Conservation (phyloP, 169 alveolate species). For the Toxoplasma gondii region DNA sequence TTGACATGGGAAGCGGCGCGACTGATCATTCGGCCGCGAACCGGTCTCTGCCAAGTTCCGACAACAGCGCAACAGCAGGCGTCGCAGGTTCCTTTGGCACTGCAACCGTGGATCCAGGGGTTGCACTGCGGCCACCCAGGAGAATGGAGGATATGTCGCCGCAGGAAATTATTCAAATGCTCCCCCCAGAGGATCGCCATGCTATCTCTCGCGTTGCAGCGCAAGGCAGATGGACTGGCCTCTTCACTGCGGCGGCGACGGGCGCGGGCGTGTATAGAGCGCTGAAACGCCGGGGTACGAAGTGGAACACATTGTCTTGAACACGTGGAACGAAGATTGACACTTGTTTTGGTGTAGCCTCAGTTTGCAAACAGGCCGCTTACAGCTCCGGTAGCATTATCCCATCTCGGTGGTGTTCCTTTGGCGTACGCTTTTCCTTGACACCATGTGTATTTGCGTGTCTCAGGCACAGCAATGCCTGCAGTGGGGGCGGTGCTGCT, state of each 20-base stretch:
- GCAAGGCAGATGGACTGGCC: constrained; percentile 13
- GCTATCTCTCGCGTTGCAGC: background rate
- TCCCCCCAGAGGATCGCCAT: constrained; percentile 6
- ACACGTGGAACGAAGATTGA: too few relatives aligned
- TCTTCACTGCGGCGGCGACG: constrained; percentile 26
- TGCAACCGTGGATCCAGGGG: background rate
- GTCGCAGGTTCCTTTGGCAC: background rate
- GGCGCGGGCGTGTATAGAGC: constrained; percentile 38
- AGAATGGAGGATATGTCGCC: background rate
- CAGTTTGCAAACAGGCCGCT: too few relatives aligned
- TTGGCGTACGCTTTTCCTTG: background rate
- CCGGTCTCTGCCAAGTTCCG: background rate
- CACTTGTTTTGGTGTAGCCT: too few relatives aligned
- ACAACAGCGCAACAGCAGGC: background rate
- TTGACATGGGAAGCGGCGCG: too few relatives aligned
- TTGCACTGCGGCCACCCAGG: background rate
- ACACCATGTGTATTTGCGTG: background rate
- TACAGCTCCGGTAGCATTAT: background rate
- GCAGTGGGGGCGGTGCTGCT: background rate
- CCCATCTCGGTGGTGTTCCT: background rate
- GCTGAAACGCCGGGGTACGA: constrained; percentile 9
- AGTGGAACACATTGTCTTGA: background rate
- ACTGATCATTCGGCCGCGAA: too few relatives aligned
- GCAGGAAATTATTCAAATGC: background rate
- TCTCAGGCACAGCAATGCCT: constrained; percentile 28